Evolutionary conservation across 345 rosid genomes (phyloP).

Genomic region (Citrus inodora): DNA sequence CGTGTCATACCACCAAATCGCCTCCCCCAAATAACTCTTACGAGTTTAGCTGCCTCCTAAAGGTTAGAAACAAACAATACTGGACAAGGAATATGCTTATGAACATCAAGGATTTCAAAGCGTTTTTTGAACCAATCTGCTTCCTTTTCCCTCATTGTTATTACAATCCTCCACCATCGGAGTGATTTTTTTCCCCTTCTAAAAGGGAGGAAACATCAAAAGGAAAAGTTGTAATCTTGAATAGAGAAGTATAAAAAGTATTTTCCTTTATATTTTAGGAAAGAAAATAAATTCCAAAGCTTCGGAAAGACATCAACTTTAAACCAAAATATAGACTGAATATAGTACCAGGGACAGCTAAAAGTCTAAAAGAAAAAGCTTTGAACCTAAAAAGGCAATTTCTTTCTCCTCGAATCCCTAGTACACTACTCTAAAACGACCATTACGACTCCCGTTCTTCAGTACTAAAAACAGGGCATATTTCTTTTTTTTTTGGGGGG

Average conservation of each 20-base stretch:
- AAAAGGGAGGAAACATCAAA: too few species aligned
- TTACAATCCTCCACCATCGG: background rate
- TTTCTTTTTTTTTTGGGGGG: too few species aligned
- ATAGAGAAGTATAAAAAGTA: background rate
- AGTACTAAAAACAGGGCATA: too few species aligned
- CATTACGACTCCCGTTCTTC: too few species aligned
- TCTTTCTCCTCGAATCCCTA: background rate
- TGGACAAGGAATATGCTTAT: background rate
- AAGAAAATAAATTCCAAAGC: background rate
- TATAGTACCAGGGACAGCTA: background rate
- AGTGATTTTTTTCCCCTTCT: too few species aligned
- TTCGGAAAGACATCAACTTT: background rate
- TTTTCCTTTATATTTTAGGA: background rate
- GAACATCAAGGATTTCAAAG: background rate
- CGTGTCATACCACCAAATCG: background rate
- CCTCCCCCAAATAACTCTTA: background rate
- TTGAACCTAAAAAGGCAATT: background rate
- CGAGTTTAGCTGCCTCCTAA: background rate
- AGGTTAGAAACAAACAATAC: background rate
- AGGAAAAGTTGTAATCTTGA: too few species aligned
- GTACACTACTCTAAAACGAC: background rate
- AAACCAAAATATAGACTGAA: background rate
- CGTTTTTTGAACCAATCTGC: background rate
- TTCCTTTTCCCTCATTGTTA: background rate
- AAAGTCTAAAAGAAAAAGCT: background rate